Percentiles rank a stretch among this genome's conserved stretches.
Conservation (phyloP, 116 monocot species). For the Posidonia oceanica region DNA sequence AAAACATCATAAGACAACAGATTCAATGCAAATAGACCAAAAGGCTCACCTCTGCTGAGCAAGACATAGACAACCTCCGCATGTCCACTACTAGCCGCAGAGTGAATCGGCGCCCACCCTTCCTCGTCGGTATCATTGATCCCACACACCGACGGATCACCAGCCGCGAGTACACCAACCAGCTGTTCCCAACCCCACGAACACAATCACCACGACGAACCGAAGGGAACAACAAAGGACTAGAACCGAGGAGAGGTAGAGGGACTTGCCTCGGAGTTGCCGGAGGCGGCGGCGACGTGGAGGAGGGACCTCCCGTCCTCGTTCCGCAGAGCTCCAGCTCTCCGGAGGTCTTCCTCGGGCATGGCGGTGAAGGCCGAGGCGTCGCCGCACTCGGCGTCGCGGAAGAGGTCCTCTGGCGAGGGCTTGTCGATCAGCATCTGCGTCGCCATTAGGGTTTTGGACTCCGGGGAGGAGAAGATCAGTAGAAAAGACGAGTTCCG, state of each 20-base stretch:
- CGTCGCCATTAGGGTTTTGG: slow-evolving; percentile 10
- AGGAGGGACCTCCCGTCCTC: slow-evolving; percentile 86
- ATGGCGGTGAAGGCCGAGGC: slow-evolving; percentile 33
- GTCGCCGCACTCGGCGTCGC: slow-evolving; percentile 50
- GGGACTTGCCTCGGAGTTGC: slow-evolving; percentile 33
- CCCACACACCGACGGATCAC: slow-evolving; percentile 25
- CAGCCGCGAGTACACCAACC: slow-evolving; percentile 42
- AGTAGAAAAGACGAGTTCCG: too few species aligned
- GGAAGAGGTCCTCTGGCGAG: slow-evolving; percentile 47
- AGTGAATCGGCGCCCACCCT: slow-evolving; percentile 89
- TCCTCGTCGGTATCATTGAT: slow-evolving; percentile 75
- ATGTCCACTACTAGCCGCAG: slow-evolving; percentile 67
- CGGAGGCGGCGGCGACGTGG: slow-evolving; percentile 68
- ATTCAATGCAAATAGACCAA: neutral
- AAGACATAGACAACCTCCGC: slow-evolving; percentile 47
- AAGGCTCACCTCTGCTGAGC: slow-evolving; percentile 49
- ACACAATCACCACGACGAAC: neutral
- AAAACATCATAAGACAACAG: too few species aligned
- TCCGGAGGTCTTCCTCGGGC: slow-evolving; percentile 23
- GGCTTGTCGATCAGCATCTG: slow-evolving; percentile 58
- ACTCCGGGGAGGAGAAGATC: too few species aligned
- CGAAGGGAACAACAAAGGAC: neutral
- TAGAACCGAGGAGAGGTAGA: neutral
- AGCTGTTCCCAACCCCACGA: slow-evolving; percentile 27
- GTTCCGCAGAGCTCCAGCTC: slow-evolving; percentile 31